Base-by-base conservation (phyloP, 768 basidiomycete species). In the Russula abietina region DNA sequence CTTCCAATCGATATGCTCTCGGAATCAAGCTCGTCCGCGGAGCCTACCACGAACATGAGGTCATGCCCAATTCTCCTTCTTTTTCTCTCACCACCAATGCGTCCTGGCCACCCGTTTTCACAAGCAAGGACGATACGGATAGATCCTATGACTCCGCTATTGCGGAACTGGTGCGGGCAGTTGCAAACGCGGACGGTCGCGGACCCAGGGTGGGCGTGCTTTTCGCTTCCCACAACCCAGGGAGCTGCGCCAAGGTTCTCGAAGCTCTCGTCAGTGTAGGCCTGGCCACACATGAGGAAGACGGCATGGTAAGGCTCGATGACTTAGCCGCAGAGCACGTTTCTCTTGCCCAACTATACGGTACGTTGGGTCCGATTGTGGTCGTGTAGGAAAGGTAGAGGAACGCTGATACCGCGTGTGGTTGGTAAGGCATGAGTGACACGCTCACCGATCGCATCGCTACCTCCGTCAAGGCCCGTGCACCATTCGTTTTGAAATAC, bases 11-110 rank as follows among this genome's bases (percentile, higher is more conserved):
- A 41, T 96, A 91, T 70, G 79, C 88, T 0, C 80, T 96, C 0
- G 94, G 94, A 11, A 85, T 93, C 59, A 98, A 97, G 73, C 87
- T 98, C 53, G 94, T 97, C 33, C 84, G 94, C 26, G 94, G 94
- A 0, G 94, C 94, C 2, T 98, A 98, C 73, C 91, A 94, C 69
- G 79, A 84, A 0, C 82, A 89, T 61, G 94, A 97, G 70, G 65
- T 81, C 30, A 75, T 79, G 68, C 11, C 43, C 39, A 11, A 58
- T 55, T 53, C 69, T 48, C 59, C 58, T 62, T 32, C 69, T 70
- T 4, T 83, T 83, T 0, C 83, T 86, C 61, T 87, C 86, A 0
- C 81, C 81, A 0, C 86, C 86, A 54, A 64, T 73, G 6, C 67
- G 73, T 22, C 82, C 28, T 64, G 63, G 58, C 63, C 87, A 0